Evolutionary conservation across 2,329 filamentous ascomycete genomes (phyloP).

Genomic region (Trichoderma semiorbis): DNA sequence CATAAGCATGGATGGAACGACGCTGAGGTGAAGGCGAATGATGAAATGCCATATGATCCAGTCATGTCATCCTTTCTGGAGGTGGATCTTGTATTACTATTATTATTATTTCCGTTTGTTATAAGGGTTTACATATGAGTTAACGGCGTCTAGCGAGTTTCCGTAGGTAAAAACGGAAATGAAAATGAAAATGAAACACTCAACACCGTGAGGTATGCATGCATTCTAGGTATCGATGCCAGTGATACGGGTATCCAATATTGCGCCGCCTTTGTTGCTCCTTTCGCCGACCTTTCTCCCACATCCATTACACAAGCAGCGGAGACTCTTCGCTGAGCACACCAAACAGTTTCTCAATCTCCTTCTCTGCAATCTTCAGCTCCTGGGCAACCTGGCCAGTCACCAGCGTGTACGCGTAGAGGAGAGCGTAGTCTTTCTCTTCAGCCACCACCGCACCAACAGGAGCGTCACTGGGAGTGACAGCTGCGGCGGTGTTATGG

Average conservation of each 20-base stretch:
- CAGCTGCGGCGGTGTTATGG: background rate
- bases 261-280: background rate
- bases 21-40: background rate
- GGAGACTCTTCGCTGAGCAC: slow-evolving; percentile 37
- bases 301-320: slow-evolving; percentile 13
- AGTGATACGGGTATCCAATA: background rate
- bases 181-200: background rate
- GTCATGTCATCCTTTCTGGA: background rate
- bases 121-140: background rate
- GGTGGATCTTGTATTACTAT: background rate
- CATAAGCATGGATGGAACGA: background rate
- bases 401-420: slow-evolving; percentile 82
- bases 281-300: no score
- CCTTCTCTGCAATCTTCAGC: slow-evolving; percentile 52
- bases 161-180: background rate
- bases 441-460: slow-evolving; percentile 38
- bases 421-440: slow-evolving; percentile 76
- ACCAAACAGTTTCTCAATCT: slow-evolving; percentile 58
- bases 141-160: background rate
- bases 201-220: background rate
- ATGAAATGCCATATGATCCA: background rate
- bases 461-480: background rate
- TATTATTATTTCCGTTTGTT: background rate
- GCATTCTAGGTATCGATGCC: background rate
- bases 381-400: slow-evolving; percentile 61